Evolutionary conservation across 2,329 filamentous ascomycete genomes (phyloP).

Genomic region (Aschersonia sp.): DNA sequence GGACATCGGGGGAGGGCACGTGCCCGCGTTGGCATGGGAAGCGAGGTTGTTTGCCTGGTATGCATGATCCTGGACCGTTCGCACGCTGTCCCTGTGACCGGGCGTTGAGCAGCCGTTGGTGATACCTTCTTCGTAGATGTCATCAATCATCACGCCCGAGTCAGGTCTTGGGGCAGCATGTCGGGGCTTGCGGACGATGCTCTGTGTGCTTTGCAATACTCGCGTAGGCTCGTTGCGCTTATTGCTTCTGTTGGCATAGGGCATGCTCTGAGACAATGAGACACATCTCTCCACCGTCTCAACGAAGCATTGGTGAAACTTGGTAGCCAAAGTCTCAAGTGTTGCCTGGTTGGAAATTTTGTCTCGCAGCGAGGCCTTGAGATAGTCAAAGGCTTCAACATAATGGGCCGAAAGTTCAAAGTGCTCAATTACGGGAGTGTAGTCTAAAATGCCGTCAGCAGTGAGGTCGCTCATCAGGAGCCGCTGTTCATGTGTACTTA

Average conservation of each 20-base stretch:
- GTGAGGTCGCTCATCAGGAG: neutral
- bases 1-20: neutral
- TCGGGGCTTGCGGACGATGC: slow-evolving; percentile 8
- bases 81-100: slow-evolving; percentile 15
- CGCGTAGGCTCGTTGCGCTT: slow-evolving; percentile 18
- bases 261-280: slow-evolving; percentile 18
- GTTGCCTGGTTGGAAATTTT: slow-evolving; percentile 22
- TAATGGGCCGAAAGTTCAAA: slow-evolving; percentile 22
- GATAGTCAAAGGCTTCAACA: slow-evolving; percentile 16
- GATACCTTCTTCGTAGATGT: slow-evolving; percentile 22
- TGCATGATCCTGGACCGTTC: slow-evolving; percentile 11
- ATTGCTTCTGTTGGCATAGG: slow-evolving; percentile 25
- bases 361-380: slow-evolving; percentile 19
- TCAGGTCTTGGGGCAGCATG: slow-evolving; percentile 17
- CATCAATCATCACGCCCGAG: slow-evolving; percentile 23
- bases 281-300: slow-evolving; percentile 23
- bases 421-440: slow-evolving; percentile 25
- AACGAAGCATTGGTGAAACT: slow-evolving; percentile 25
- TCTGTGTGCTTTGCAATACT: slow-evolving; percentile 7
- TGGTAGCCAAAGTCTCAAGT: slow-evolving; percentile 21
- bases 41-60: slow-evolving; percentile 11
- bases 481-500: slow-evolving; percentile 4
- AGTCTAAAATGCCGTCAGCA: slow-evolving; percentile 12
- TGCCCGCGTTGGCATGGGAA: slow-evolving; percentile 7
- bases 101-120: slow-evolving; percentile 9